Conservation (phyloP, 208 protist genomes). For the Balamuthia mandrillaris region DNA sequence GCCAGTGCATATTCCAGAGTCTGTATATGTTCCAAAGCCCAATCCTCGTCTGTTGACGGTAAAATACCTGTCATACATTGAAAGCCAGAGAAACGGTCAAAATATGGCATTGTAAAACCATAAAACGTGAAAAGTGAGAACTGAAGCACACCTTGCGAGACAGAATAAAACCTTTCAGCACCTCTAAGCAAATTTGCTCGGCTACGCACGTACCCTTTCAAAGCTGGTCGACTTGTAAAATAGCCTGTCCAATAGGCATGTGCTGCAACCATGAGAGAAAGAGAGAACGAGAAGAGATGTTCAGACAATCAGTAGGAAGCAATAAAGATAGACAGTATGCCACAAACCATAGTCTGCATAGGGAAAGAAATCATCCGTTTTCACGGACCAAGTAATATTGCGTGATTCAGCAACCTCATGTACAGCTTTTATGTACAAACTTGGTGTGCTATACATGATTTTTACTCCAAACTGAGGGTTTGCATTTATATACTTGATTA, state of each 20-base stretch:
- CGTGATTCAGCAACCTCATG: no score
- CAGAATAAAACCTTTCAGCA: not conserved
- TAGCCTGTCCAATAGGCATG: conserved; percentile 45
- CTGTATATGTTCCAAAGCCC: not conserved
- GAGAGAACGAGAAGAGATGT: no score
- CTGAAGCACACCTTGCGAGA: no score
- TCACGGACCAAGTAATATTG: conserved; percentile 26
- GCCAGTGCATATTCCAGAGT: conserved; percentile 35
- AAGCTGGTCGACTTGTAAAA: conserved; percentile 18
- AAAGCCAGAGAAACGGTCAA: no score
- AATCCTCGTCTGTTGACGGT: no score
- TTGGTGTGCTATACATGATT: conserved; percentile 31
- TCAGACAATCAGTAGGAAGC: no score
- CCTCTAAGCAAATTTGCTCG: not conserved
- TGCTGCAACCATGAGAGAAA: no score
- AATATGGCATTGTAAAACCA: no score
- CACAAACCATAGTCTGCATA: no score
- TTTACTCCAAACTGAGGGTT: conserved; percentile 18
- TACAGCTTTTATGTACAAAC: conserved; percentile 55
- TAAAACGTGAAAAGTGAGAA: no score
- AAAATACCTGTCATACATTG: no score
- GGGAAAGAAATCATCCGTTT: conserved; percentile 64
- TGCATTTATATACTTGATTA: conserved; percentile 38
- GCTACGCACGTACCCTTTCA: not conserved
- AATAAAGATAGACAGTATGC: no score